Evolutionary conservation across 768 basidiomycete genomes (phyloP), one percentile per base, ranked within the genome.

Genomic region (Rhodotorula sphaerocarpa): DNA sequence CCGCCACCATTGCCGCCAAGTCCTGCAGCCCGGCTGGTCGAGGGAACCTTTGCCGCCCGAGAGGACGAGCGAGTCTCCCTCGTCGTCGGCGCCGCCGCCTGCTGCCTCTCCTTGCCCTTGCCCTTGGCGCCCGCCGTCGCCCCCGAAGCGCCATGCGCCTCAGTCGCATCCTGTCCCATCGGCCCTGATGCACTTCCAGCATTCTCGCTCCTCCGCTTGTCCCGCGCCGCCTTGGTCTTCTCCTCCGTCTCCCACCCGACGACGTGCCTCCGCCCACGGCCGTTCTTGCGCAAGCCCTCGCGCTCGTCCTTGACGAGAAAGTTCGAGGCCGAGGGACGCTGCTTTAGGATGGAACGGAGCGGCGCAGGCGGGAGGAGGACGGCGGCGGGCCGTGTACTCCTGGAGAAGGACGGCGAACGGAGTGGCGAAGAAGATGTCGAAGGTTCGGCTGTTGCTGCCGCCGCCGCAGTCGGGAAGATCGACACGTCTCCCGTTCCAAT

Each of bases 321-420:
- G 34, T 3, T 6, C 21, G 15, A 18, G 9, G 30, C 27, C 16
- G n/a, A 41, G 10, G 11, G 31, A n/a, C 42, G 46, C 3, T 42
- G 63, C n/a, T 65, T 65, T n/a, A 65, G 44, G 58, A 65, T 65
- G 2, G 43, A 30, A 21, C 57, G 50, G 27, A 60, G 50, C 7
- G 44, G 43, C 18, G 60, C 31, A 36, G 39, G 59, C 15, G 27
- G 28, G 36, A 12, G 30, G 33, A 9, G n/a, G 42, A 31, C 20
- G 31, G 31, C 14, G 3, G 47, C 16, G 9, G 51, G 36, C 10
- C n/a, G 45, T 33, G 54, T 30, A 46, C 10, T 31, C 45, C 27
- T 25, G 58, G 16, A 45, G 58, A 18, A 21, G 1, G 47, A 50
- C 31, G 54, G 28, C 6, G 52, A 61, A 5, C 25, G 15, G 46